Evolutionary conservation across 2,329 filamentous ascomycete species (phyloP).

Genomic region (Aureobasidium sp.): DNA sequence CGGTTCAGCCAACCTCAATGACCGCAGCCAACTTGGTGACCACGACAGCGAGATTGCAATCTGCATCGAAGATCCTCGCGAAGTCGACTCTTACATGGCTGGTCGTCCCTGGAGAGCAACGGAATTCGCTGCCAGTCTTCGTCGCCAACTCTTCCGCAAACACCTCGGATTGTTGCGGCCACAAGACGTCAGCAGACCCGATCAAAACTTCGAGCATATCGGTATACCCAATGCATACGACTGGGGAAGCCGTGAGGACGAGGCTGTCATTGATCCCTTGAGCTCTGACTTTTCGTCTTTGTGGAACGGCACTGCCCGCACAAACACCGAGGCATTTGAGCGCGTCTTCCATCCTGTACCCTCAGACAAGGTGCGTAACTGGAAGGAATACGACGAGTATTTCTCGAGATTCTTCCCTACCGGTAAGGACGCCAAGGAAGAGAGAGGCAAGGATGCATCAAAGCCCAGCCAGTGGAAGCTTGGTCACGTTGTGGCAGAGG

Average conservation of each 20-base stretch:
- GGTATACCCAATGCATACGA: constrained; percentile 49
- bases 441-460: constrained; percentile 27
- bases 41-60: constrained; percentile 90
- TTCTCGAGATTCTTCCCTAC: constrained; percentile 58
- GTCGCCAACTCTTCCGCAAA: constrained; percentile 82
- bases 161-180: constrained; percentile 76
- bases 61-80: constrained; percentile 69
- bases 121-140: constrained; percentile 70
- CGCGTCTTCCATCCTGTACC: constrained; percentile 77
- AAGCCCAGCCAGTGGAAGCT: constrained; percentile 60
- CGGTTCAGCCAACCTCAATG: constrained; percentile 66
- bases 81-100: constrained; percentile 66
- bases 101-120: constrained; percentile 65
- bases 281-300: constrained; percentile 59
- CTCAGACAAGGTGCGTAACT: constrained; percentile 59
- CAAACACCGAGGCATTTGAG: constrained; percentile 74
- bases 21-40: constrained; percentile 68
- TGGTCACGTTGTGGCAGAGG: constrained; percentile 69
- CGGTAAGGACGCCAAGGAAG: constrained; percentile 39
- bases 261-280: constrained; percentile 66
- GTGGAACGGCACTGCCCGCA: constrained; percentile 66
- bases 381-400: constrained; percentile 67
- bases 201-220: constrained; percentile 52
- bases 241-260: constrained; percentile 40
- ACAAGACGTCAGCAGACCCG: constrained; percentile 58